Conservation (phyloP, 768 basidiomycete genomes). For the Kwoniella bestiolae region DNA sequence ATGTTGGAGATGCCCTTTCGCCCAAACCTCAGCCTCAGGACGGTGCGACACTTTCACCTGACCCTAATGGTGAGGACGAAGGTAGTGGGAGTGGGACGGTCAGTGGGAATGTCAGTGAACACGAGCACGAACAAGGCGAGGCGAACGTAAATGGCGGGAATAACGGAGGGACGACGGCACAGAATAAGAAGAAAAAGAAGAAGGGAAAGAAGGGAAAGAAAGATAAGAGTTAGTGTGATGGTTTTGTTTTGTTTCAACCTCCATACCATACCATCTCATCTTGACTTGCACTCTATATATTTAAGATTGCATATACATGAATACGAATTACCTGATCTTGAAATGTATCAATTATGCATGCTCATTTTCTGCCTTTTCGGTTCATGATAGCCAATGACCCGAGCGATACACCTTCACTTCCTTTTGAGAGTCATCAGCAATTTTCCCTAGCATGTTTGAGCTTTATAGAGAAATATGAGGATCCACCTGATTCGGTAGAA, state of each 20-base stretch:
- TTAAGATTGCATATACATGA: neutral
- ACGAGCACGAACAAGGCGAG: neutral
- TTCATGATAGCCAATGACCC: neutral
- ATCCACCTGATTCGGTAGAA: neutral
- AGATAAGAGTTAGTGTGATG: constrained; percentile 12
- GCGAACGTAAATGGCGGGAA: neutral
- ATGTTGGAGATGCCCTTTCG: neutral
- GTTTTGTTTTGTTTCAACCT: neutral
- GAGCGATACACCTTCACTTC: neutral
- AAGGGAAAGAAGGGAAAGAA: constrained; percentile 22
- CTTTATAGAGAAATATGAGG: constrained; percentile 10
- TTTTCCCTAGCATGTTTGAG: constrained; percentile 15
- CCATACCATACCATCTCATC: neutral
- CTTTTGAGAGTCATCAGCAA: constrained; percentile 2
- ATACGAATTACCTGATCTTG: neutral
- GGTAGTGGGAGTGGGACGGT: constrained; percentile 5
- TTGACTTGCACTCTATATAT: neutral
- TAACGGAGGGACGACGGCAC: neutral
- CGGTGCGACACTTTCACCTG: constrained; percentile 1
- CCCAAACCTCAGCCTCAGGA: neutral
- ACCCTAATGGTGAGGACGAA: neutral
- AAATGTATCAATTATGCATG: constrained; percentile 14
- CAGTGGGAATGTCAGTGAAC: neutral
- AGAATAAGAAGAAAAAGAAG: constrained; percentile 14
- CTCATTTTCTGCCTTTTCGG: neutral